These are phyloP conservation scores for Drosera spatulata DNA, from an alignment of 179 eudicot species.

Conservation along the genomic window DNA sequence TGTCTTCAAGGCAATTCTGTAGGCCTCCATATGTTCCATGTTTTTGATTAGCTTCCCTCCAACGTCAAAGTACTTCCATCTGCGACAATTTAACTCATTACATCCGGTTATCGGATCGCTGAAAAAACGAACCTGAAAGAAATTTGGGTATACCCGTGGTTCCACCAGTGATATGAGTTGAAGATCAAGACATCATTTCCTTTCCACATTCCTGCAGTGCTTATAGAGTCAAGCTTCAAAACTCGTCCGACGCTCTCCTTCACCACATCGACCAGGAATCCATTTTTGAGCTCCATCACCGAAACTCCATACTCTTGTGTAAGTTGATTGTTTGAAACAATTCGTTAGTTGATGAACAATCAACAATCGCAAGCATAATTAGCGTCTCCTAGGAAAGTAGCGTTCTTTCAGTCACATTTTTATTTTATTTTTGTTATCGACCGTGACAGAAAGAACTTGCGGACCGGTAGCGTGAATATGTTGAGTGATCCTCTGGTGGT, in stretches of 20 bases:
- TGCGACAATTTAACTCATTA: constrained; percentile 8
- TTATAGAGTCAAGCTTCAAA: constrained; percentile 33
- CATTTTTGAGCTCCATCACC: constrained; percentile 34
- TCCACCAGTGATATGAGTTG: constrained; percentile 66
- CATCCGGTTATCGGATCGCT: neutral
- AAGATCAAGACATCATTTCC: constrained; percentile 43
- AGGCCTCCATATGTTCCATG: constrained; percentile 58
- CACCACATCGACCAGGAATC: constrained; percentile 44
- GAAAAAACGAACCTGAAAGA: neutral
- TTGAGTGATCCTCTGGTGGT: constrained; percentile 7
- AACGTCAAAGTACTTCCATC: constrained; percentile 54
- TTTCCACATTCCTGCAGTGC: constrained; percentile 25
- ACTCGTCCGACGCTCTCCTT: constrained; percentile 22
- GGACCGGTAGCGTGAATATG: constrained; percentile 9
- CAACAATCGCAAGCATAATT: neutral
- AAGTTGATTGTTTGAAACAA: too few species aligned
- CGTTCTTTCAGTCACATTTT: too few species aligned
- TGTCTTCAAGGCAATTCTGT: constrained; percentile 41
- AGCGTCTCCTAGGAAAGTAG: too few species aligned
- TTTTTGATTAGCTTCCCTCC: constrained; percentile 30
- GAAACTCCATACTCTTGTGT: constrained; percentile 28
- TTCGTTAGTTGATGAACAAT: neutral
- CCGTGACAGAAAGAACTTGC: neutral
- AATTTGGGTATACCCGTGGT: constrained; percentile 14
- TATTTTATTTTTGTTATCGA: neutral